Conservation (phyloP, 169 alveolate species). For the Perkinsus olseni region DNA sequence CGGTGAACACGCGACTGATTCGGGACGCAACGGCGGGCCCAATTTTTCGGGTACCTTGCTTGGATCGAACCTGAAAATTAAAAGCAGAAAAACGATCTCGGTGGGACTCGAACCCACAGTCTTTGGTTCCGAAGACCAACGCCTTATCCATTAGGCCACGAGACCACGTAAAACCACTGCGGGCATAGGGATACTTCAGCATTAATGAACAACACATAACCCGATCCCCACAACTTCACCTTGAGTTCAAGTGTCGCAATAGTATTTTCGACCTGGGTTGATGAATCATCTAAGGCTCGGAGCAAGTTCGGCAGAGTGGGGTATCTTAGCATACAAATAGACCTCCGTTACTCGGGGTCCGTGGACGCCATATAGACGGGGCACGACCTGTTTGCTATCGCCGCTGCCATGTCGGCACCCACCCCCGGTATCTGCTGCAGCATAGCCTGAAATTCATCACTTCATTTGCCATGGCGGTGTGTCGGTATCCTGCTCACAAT, state of each 20-base stretch:
- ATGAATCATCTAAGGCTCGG: not conserved
- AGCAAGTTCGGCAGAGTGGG: not conserved
- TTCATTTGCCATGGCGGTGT: not conserved
- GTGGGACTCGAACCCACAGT: conserved; percentile 90
- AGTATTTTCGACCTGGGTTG: not conserved
- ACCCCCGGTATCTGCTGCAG: not conserved
- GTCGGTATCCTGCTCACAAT: not conserved
- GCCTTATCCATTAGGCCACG: conserved; percentile 90
- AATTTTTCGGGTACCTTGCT: not conserved
- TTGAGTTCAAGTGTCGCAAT: not conserved
- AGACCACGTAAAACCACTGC: not conserved
- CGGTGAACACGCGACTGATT: not conserved
- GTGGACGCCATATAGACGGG: not conserved
- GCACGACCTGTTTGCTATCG: not conserved
- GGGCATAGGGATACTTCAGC: not conserved
- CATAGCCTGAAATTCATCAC: not conserved
- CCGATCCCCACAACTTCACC: not conserved
- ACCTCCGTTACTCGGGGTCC: not conserved
- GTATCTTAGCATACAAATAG: not conserved
- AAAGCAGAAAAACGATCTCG: conserved; percentile 20
- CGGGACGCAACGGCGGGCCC: not conserved
- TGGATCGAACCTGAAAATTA: not conserved
- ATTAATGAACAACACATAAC: not conserved
- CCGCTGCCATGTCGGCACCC: not conserved
- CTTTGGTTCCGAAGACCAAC: conserved; percentile 91